Evolutionary conservation across 208 protist species (phyloP).

Genomic region (Trypanosoma platydactyli): DNA sequence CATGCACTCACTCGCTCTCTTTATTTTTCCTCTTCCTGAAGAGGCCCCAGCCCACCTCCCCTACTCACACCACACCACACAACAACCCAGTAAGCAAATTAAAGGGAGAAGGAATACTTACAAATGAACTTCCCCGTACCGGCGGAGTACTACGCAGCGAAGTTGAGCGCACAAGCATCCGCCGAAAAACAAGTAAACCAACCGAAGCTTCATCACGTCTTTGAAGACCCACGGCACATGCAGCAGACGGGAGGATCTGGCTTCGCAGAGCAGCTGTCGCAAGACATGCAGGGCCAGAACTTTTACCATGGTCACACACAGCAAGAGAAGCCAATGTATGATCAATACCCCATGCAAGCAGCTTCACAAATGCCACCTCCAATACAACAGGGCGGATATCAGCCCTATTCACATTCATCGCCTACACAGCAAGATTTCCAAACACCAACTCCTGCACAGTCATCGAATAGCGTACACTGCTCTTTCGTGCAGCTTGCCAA

Average conservation of each 20-base stretch:
- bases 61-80: no score
- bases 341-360: conserved; percentile 2
- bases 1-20: conserved; percentile 9
- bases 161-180: background rate
- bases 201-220: conserved; percentile 45
- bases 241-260: conserved; percentile 16
- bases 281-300: conserved; percentile 14
- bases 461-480: conserved; percentile 19
- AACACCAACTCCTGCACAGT: background rate
- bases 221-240: conserved; percentile 48
- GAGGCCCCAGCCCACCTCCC: background rate
- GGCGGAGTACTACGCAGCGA: conserved; percentile 21
- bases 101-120: no score
- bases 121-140: conserved; percentile 40
- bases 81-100: no score
- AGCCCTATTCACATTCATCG: conserved; percentile 22
- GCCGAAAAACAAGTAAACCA: conserved; percentile 21
- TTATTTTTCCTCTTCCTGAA: conserved; percentile 22
- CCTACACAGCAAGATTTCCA: conserved; percentile 16
- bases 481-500: conserved; percentile 36
- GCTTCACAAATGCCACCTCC: conserved; percentile 17
- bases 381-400: conserved; percentile 20
- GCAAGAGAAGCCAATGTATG: conserved; percentile 8
- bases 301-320: conserved; percentile 14
- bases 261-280: background rate